Evolutionary conservation across 2,329 filamentous ascomycete genomes (phyloP).

Genomic region (Penicillium corylophilum): DNA sequence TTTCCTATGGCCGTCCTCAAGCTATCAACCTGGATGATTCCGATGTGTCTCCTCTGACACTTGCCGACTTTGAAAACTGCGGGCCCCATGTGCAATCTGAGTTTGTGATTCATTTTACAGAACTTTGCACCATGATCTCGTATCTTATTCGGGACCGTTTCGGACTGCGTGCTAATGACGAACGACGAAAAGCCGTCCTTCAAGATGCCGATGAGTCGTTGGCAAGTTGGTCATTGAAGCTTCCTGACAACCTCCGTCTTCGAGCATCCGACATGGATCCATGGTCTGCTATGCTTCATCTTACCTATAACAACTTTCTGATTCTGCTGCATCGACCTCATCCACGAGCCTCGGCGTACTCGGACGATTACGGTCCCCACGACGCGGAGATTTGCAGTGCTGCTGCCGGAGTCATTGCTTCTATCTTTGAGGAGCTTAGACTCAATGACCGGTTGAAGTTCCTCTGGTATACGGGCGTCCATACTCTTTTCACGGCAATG

Average conservation of each 20-base stretch:
- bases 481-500: constrained; percentile 48
- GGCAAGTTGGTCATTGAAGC: constrained; percentile 43
- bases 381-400: constrained; percentile 49
- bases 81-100: constrained; percentile 45
- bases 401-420: constrained; percentile 46
- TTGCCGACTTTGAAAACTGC: constrained; percentile 50
- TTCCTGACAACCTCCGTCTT: constrained; percentile 43
- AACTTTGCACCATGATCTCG: constrained; percentile 53
- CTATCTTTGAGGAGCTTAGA: constrained; percentile 46
- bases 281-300: constrained; percentile 46
- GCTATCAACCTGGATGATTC: constrained; percentile 54
- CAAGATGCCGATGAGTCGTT: constrained; percentile 43
- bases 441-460: constrained; percentile 43
- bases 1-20: constrained; percentile 53
- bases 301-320: constrained; percentile 48
- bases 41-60: constrained; percentile 48
- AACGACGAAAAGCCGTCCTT: constrained; percentile 42
- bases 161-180: constrained; percentile 40
- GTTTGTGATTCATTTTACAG: constrained; percentile 50
- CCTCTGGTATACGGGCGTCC: constrained; percentile 46
- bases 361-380: constrained; percentile 46
- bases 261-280: constrained; percentile 43
- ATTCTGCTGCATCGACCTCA: constrained; percentile 48
- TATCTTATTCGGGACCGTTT: constrained; percentile 45
- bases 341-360: constrained; percentile 43